Percentiles rank a stretch among this genome's conserved stretches.
Conservation (phyloP, 169 alveolate genomes). For the Cardiosporidium cionae region DNA sequence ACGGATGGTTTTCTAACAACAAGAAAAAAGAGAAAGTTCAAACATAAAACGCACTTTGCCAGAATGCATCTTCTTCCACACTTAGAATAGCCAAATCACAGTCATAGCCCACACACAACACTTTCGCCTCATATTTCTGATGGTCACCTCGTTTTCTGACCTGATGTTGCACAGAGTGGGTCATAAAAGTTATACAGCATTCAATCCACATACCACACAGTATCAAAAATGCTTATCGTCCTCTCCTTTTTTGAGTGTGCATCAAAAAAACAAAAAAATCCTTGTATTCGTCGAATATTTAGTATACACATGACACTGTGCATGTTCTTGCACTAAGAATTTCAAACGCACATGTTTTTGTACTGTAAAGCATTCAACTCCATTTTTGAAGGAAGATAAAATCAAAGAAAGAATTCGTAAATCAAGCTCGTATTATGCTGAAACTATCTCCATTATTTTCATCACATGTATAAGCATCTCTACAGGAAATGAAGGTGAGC, state of each 20-base stretch:
- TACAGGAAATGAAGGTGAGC: no score
- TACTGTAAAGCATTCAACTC: no score
- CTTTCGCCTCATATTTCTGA: conserved; percentile 28
- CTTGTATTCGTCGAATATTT: neutral
- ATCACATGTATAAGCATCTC: no score
- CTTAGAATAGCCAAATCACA: conserved; percentile 45
- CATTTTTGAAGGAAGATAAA: no score
- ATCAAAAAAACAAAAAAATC: neutral
- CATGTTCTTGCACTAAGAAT: neutral
- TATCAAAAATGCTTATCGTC: neutral
- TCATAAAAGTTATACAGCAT: neutral
- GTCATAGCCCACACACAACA: conserved; percentile 26
- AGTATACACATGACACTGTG: neutral
- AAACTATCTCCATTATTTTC: no score
- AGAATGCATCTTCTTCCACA: conserved; percentile 21
- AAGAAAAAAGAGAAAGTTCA: neutral
- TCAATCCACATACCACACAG: neutral
- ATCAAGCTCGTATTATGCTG: no score
- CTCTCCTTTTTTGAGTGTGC: neutral
- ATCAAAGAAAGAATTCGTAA: no score
- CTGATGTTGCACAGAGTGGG: neutral
- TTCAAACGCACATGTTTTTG: neutral
- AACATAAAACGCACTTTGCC: conserved; percentile 11
- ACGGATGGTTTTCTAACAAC: neutral
- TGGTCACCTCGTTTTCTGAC: conserved; percentile 24